A percentile compares a stretch with the other conserved stretches of the same genome.
phyloP scores from a whole-genome alignment of 2,329 filamentous ascomycete genomes.

The Alternaria tenuissima region DNA sequence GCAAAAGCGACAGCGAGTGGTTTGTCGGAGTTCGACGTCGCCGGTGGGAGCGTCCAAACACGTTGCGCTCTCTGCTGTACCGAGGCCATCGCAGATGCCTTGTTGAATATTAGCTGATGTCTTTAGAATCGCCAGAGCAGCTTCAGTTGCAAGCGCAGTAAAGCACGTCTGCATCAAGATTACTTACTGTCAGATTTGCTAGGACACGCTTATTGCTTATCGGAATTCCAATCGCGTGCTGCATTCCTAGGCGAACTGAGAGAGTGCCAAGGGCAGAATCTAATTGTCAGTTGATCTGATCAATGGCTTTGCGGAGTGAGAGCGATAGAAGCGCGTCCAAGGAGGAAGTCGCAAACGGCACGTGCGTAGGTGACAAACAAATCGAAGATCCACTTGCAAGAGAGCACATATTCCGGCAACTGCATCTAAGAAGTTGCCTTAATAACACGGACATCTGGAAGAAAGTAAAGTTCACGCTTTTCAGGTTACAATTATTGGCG shows the following conservation, averaged over 20 bases:
- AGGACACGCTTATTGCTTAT: neutral
- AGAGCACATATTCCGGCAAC: neutral
- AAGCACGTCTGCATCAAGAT: neutral
- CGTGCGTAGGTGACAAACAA: slow-evolving; percentile 10
- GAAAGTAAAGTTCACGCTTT: neutral
- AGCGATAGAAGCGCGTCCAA: neutral
- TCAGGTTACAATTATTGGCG: neutral
- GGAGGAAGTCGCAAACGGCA: slow-evolving; percentile 4
- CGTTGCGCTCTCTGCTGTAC: neutral
- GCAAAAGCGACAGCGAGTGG: slow-evolving; percentile 4
- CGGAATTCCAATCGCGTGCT: neutral
- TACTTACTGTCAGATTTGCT: neutral
- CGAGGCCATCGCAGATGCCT: neutral
- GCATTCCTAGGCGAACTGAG: neutral
- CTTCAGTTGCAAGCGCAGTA: neutral
- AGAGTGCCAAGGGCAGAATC: neutral
- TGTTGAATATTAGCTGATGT: neutral
- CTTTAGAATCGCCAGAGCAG: neutral
- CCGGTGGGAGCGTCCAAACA: slow-evolving; percentile 10
- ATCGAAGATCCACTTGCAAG: neutral
- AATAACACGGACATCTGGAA: too few relatives aligned
- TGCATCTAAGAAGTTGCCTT: neutral
- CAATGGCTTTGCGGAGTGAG: neutral
- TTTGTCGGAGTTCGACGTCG: slow-evolving; percentile 2
- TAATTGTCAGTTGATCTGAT: neutral